Conservation (phyloP, 495 filamentous ascomycete genomes). For the Haplographium delicatum region DNA sequence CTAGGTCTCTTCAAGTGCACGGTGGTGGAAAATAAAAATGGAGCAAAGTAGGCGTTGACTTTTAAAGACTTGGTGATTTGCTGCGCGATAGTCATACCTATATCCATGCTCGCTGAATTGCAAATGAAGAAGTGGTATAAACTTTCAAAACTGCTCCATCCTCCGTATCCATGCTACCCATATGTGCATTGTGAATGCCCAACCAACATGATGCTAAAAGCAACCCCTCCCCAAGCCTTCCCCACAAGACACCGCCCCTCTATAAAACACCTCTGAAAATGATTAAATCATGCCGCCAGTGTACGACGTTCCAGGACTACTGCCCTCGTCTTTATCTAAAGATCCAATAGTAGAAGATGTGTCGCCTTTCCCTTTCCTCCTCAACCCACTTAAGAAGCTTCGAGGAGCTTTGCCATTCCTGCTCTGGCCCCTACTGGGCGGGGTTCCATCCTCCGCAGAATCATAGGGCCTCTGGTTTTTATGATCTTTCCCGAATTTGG, state of each 20-base stretch:
- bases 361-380: constrained; percentile 34
- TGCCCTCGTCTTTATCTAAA: constrained; percentile 1
- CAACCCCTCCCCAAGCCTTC: not conserved
- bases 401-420: constrained; percentile 33
- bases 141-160: not conserved
- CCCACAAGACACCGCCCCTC: not conserved
- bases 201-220: not conserved
- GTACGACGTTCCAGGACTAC: not conserved
- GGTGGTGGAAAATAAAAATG: not conserved
- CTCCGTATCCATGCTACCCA: not conserved
- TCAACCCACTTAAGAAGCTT: constrained; percentile 44
- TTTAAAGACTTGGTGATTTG: not conserved
- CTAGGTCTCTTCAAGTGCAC: not conserved
- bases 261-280: too few species aligned
- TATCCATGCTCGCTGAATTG: constrained; percentile 13
- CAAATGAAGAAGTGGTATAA: constrained; percentile 13
- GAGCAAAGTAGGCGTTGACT: constrained; percentile 7
- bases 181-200: not conserved
- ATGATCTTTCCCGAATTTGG: constrained; percentile 21
- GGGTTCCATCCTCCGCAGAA: not conserved
- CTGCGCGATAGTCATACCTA: not conserved
- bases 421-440: constrained; percentile 22
- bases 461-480: constrained; percentile 21
- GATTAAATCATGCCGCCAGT: constrained; percentile 9
- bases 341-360: not conserved